Conservation (phyloP, 441 rosid genomes). For the Eruca vesicaria region DNA sequence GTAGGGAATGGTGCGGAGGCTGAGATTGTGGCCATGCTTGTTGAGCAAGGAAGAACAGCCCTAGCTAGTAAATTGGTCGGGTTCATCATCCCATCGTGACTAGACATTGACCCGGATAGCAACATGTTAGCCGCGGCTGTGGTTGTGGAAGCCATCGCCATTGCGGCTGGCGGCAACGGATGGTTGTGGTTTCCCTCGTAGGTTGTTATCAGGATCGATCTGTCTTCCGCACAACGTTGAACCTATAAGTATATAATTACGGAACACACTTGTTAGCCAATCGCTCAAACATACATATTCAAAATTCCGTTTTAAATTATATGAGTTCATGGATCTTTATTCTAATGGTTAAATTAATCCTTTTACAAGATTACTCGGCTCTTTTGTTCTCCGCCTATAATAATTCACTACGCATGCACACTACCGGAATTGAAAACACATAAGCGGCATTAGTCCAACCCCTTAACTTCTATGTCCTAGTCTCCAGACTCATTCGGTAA, state of each 20-base stretch:
- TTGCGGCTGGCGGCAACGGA: conserved; percentile 86
- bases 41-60: conserved; percentile 69
- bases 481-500: background rate
- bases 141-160: conserved; percentile 93
- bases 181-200: conserved; percentile 96
- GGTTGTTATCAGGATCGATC: conserved; percentile 74
- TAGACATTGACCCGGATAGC: conserved; percentile 88
- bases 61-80: conserved; percentile 65
- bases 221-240: conserved; percentile 94
- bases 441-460: background rate
- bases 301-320: background rate
- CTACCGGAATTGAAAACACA: background rate
- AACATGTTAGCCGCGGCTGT: conserved; percentile 82
- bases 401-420: background rate
- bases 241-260: conserved; percentile 44
- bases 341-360: background rate
- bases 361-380: background rate
- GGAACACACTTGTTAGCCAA: background rate
- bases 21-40: conserved; percentile 49
- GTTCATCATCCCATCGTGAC: conserved; percentile 79
- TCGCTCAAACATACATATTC: background rate
- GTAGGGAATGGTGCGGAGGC: conserved; percentile 60
- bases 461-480: background rate
- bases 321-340: background rate
- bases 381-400: background rate